phyloP scores from a whole-genome alignment of 192 early-diverging fungal species.

The Linnemannia elongata region DNA sequence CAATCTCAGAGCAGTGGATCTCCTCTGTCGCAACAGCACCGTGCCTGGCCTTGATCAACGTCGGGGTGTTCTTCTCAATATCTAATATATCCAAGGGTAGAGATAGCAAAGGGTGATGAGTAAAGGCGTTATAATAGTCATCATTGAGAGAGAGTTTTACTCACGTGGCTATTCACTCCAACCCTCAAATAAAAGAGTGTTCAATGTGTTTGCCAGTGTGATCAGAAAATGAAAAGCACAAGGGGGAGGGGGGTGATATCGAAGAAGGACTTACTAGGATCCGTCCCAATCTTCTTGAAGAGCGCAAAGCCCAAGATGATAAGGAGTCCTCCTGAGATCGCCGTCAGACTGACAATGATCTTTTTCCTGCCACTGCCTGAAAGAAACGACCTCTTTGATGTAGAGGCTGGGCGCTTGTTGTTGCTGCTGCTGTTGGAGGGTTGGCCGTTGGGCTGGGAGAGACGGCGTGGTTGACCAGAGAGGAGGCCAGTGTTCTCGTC shows the following conservation, averaged over 20 bases:
- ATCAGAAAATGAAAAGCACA: background rate
- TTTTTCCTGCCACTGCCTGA: slow-evolving; percentile 31
- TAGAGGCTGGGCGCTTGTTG: slow-evolving; percentile 7
- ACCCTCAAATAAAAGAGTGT: background rate
- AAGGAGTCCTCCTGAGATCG: slow-evolving; percentile 53
- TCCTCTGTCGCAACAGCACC: slow-evolving; percentile 82
- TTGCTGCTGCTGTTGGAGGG: background rate
- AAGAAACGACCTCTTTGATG: slow-evolving; percentile 18
- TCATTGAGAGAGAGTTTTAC: no score
- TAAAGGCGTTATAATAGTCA: background rate
- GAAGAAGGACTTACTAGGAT: slow-evolving; percentile 23
- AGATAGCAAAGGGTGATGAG: background rate
- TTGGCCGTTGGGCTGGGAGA: slow-evolving; percentile 19
- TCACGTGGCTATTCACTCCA: background rate
- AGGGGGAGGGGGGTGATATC: background rate
- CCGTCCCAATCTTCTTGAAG: slow-evolving; percentile 32
- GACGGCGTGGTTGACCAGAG: slow-evolving; percentile 13
- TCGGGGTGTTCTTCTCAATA: slow-evolving; percentile 42
- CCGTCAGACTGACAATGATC: slow-evolving; percentile 46
- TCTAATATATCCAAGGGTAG: background rate
- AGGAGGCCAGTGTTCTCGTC: slow-evolving; percentile 34
- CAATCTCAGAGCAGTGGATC: slow-evolving; percentile 76
- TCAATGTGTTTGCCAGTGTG: background rate
- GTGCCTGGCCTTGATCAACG: slow-evolving; percentile 58
- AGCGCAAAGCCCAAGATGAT: slow-evolving; percentile 41